Evolutionary conservation across 768 basidiomycete genomes (phyloP).

Genomic region (Leccinum fibrillosum): DNA sequence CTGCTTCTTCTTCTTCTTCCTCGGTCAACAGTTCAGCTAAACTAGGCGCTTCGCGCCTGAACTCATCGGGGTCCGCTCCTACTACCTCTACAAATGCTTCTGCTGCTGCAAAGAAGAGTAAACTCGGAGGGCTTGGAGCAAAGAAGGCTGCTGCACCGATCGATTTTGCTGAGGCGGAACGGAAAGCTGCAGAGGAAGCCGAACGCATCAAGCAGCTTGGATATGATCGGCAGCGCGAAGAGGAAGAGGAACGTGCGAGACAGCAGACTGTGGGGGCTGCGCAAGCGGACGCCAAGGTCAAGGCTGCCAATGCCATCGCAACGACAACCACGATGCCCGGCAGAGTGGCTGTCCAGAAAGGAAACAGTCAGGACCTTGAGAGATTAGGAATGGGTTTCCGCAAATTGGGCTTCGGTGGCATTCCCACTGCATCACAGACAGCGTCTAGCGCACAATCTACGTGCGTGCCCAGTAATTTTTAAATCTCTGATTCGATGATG

Average conservation of each 20-base stretch:
- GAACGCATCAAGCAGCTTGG: slow-evolving; percentile 90
- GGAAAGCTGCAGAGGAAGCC: slow-evolving; percentile 86
- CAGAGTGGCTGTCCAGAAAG: slow-evolving; percentile 35
- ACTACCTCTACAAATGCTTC: slow-evolving; percentile 30
- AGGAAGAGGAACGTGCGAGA: slow-evolving; percentile 72
- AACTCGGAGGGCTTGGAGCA: slow-evolving; percentile 79
- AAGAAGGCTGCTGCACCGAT: slow-evolving; percentile 78
- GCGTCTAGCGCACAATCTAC: slow-evolving; percentile 44
- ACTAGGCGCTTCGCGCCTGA: slow-evolving; percentile 41
- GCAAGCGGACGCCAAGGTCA: slow-evolving; percentile 27
- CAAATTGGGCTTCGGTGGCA: slow-evolving; percentile 80
- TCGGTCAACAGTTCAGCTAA: slow-evolving; percentile 31
- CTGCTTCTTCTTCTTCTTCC: slow-evolving; percentile 37
- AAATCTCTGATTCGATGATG: neutral
- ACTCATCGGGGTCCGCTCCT: slow-evolving; percentile 36
- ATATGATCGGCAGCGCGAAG: slow-evolving; percentile 83
- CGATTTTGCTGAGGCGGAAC: slow-evolving; percentile 93
- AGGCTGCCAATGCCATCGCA: slow-evolving; percentile 26
- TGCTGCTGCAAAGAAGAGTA: slow-evolving; percentile 54
- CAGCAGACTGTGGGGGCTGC: slow-evolving; percentile 54
- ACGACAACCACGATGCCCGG: slow-evolving; percentile 23
- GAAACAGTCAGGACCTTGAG: slow-evolving; percentile 49
- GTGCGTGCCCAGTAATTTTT: slow-evolving; percentile 19
- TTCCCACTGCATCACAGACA: slow-evolving; percentile 60
- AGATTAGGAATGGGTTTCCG: slow-evolving; percentile 69